Base-by-base conservation (phyloP, 768 basidiomycete species). In the Russula abietina region DNA sequence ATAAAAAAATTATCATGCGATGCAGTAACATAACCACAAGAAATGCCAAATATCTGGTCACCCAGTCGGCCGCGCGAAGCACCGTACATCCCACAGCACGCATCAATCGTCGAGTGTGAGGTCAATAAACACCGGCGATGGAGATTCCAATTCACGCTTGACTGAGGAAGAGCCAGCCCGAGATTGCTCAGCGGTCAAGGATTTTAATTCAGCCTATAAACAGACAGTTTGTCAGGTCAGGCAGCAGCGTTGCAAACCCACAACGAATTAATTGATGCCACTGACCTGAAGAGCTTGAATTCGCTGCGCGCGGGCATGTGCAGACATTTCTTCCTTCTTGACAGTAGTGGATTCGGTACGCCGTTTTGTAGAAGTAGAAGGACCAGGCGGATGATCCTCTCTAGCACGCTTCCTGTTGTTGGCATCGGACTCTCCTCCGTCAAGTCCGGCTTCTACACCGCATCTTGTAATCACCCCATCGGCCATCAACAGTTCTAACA, bases 231-330 rank as follows among this genome's bases (percentile, higher is more conserved):
- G 19, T 59, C 38, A 59, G 51, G 11, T 2, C n/a, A n/a, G n/a
- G 51, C 8, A 12, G 33, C 24, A 24, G 9, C n/a, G 16, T 22
- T 22, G 8, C 8, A 14, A 17, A n/a, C 16, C 14, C 30, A n/a
- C n/a, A n/a, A n/a, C n/a, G n/a, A 2, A n/a, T 19, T 11, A 17
- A 28, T 30, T 5, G 10, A 5, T 14, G 17, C 22, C 4, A 30
- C 61, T 52, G 50, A 64, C 62, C 57, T 59, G 57, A 59, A 59
- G 57, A 10, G 11, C 38, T 41, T 53, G 57, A 22, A 64, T 64
- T 30, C 62, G 57, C 62, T 50, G 36, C 9, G 28, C 17, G 22
- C 62, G 57, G 2, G 36, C 16, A n/a, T 32, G 9, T 10, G 1
- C 41, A 22, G 46, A 19, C 9, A n/a, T 19, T 4, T 55, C 54